Percentiles rank a stretch among this genome's conserved stretches.
Conservation (phyloP, 441 rosid genomes). For the Aleurites moluccanus region DNA sequence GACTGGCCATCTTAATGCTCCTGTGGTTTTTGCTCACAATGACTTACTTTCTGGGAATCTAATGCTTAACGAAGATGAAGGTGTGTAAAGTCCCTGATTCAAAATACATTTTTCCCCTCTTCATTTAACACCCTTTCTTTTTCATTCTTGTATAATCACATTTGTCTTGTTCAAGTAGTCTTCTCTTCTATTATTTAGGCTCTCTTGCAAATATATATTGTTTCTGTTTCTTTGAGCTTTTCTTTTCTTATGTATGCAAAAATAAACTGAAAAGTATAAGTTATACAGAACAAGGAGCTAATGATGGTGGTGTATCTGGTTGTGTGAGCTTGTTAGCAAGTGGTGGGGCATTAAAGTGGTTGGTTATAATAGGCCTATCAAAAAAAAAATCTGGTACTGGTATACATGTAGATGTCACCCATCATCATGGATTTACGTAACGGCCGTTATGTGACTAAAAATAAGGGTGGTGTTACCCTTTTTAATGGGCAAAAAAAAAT, state of each 20-base stretch:
- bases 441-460: too few species aligned
- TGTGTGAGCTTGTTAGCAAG: too few species aligned
- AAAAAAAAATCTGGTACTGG: too few species aligned
- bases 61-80: slow-evolving; percentile 87
- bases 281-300: not conserved
- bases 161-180: not conserved
- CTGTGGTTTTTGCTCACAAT: slow-evolving; percentile 90
- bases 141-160: not conserved
- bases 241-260: not conserved
- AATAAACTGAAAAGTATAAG: not conserved
- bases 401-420: not conserved
- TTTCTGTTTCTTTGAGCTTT: not conserved
- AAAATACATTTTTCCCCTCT: not conserved
- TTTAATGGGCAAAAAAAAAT: too few species aligned
- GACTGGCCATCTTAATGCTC: slow-evolving; percentile 66
- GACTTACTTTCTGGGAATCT: slow-evolving; percentile 95
- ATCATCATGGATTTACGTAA: too few species aligned
- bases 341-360: too few species aligned
- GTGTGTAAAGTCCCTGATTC: slow-evolving; percentile 32
- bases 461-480: too few species aligned
- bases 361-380: too few species aligned
- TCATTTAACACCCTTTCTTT: not conserved
- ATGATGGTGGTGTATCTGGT: too few species aligned
- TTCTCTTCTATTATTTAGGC: not conserved
- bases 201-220: not conserved